These are phyloP conservation scores for Ilyonectria destructans DNA, from an alignment of 2,329 filamentous ascomycete genomes.

Conservation along the genomic window DNA sequence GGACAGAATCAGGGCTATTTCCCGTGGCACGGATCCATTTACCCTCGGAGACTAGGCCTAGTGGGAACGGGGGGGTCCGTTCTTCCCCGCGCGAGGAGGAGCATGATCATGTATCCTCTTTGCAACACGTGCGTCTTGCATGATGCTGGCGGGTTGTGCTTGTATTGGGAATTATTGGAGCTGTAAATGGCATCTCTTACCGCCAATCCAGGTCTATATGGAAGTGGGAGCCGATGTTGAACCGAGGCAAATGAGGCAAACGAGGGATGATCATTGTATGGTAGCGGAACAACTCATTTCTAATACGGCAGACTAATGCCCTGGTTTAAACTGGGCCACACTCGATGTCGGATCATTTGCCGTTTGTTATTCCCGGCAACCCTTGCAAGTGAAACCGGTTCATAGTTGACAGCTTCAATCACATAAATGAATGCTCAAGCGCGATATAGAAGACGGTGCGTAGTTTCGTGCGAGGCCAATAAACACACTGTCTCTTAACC, in stretches of 20 bases:
- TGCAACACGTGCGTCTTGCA: background rate
- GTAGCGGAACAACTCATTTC: background rate
- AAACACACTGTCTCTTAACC: background rate
- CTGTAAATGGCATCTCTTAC: background rate
- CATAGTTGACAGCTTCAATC: background rate
- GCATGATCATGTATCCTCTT: slow-evolving; percentile 7
- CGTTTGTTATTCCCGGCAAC: background rate
- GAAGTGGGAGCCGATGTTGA: background rate
- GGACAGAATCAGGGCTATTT: background rate
- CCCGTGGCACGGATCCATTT: slow-evolving; percentile 2
- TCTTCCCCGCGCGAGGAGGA: background rate
- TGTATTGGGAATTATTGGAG: background rate
- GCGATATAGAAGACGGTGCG: background rate
- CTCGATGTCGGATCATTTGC: background rate
- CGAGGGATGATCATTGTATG: background rate
- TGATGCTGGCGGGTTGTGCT: background rate
- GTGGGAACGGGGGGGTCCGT: slow-evolving; percentile 15
- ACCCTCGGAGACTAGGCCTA: slow-evolving; percentile 23
- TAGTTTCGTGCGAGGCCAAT: background rate
- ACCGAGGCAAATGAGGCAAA: background rate
- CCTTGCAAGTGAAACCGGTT: background rate
- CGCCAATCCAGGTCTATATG: background rate
- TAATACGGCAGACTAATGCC: no score
- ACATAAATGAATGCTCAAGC: background rate
- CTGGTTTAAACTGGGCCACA: no score